These are phyloP conservation scores for Trypanosomatidae sp. DNA, from an alignment of 208 protist genomes.

Conservation along the genomic window DNA sequence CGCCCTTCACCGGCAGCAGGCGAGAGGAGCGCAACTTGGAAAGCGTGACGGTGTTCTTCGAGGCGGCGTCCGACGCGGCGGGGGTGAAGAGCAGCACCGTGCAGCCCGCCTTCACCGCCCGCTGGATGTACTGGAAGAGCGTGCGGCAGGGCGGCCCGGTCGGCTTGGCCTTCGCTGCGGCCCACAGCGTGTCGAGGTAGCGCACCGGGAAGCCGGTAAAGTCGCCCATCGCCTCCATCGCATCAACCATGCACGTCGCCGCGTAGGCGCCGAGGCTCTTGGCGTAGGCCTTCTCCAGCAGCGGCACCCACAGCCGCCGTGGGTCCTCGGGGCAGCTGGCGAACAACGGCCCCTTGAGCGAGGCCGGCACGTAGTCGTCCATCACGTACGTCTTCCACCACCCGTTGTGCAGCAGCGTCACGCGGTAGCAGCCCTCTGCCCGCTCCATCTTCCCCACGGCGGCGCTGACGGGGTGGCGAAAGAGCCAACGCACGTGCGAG, in stretches of 20 bases:
- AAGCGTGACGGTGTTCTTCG: constrained; percentile 12
- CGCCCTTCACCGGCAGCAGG: constrained; percentile 28
- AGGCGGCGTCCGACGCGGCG: constrained; percentile 11
- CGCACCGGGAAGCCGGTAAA: constrained; percentile 61
- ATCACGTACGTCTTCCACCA: constrained; percentile 77
- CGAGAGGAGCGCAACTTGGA: constrained; percentile 34
- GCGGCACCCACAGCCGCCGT: constrained; percentile 77
- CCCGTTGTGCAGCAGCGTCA: constrained; percentile 71
- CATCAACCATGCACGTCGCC: constrained; percentile 56
- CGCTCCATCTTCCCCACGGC: constrained; percentile 41
- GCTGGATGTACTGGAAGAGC: constrained; percentile 38
- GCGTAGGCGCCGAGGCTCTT: constrained; percentile 92
- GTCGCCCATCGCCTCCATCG: constrained; percentile 55
- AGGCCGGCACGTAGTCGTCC: constrained; percentile 78
- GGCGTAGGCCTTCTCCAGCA: constrained; percentile 90
- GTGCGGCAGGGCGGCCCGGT: not conserved
- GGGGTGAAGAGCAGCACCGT: constrained; percentile 40
- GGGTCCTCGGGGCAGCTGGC: constrained; percentile 47
- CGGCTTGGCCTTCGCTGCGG: constrained; percentile 8
- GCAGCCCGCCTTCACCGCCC: constrained; percentile 23
- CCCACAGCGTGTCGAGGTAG: constrained; percentile 33
- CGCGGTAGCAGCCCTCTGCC: constrained; percentile 55
- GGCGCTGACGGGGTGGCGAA: constrained; percentile 58
- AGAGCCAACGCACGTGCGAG: constrained; percentile 47
- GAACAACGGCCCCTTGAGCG: constrained; percentile 40